A percentile compares a stretch with the other conserved stretches of the same genome.
Conservation (phyloP, 208 protist species). For the Hexamita inflata region DNA sequence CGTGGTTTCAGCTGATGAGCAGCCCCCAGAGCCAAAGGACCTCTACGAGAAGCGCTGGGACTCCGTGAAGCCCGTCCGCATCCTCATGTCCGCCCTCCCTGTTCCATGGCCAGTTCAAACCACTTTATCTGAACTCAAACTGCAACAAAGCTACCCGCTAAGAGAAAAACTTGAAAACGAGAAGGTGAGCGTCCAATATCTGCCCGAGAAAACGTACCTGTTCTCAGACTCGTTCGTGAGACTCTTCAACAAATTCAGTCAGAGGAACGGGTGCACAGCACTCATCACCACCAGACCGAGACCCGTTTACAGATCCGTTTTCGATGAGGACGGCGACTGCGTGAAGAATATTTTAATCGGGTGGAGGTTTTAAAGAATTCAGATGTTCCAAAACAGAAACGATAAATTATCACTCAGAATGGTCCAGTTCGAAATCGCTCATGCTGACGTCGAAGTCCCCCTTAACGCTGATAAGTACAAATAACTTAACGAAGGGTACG, state of each 20-base stretch:
- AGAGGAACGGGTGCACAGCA: neutral
- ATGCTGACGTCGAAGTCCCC: neutral
- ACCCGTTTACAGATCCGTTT: constrained; percentile 3
- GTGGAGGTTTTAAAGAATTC: neutral
- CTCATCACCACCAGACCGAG: neutral
- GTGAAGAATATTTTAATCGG: neutral
- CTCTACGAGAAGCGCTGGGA: constrained; percentile 1
- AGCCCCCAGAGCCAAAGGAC: neutral
- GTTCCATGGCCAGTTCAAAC: constrained; percentile 12
- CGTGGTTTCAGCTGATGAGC: neutral
- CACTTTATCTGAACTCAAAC: neutral
- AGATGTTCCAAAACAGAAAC: neutral
- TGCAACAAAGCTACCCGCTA: neutral
- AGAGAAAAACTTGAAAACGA: neutral
- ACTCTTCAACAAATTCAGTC: constrained; percentile 2
- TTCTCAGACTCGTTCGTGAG: constrained; percentile 13
- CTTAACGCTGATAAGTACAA: neutral
- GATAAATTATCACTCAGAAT: neutral
- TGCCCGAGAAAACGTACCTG: neutral
- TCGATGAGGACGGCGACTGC: neutral
- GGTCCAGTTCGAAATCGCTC: neutral
- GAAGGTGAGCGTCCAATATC: neutral
- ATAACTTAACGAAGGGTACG: neutral
- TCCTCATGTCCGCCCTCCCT: neutral
- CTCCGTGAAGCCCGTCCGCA: neutral